phyloP scores from a whole-genome alignment of 2,329 filamentous ascomycete genomes.

The Botrytis tulipae region DNA sequence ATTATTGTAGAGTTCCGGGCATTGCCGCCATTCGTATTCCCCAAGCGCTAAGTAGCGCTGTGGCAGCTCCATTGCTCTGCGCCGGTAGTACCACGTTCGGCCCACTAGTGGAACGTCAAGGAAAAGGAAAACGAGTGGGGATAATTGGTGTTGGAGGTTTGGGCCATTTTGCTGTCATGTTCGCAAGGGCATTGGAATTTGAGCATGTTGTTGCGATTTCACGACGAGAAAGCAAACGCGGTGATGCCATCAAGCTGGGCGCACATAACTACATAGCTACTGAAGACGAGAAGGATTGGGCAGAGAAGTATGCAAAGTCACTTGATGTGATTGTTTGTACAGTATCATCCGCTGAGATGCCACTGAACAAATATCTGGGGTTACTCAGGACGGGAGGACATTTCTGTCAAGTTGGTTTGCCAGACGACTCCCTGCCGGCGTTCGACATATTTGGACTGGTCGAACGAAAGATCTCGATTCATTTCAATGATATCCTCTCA shows the following conservation, averaged over 20 bases:
- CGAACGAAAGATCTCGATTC: constrained; percentile 51
- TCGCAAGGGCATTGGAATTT: constrained; percentile 66
- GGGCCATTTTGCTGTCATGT: constrained; percentile 71
- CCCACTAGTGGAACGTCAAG: constrained; percentile 65
- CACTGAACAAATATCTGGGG: constrained; percentile 58
- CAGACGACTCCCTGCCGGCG: constrained; percentile 56
- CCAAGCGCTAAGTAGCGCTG: constrained; percentile 48
- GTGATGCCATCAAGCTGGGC: constrained; percentile 60
- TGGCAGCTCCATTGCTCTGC: constrained; percentile 69
- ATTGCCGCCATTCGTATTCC: constrained; percentile 62
- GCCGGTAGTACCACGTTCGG: constrained; percentile 73
- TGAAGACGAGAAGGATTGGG: constrained; percentile 56
- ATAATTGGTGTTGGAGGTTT: constrained; percentile 65
- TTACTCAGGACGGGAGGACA: constrained; percentile 58
- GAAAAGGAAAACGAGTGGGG: constrained; percentile 68
- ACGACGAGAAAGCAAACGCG: constrained; percentile 56
- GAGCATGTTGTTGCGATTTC: constrained; percentile 65
- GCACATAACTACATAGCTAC: constrained; percentile 56
- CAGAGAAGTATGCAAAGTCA: constrained; percentile 49
- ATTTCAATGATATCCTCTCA: constrained; percentile 40
- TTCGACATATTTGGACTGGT: constrained; percentile 57
- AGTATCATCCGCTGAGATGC: constrained; percentile 58
- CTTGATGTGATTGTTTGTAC: constrained; percentile 61
- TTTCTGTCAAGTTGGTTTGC: constrained; percentile 65
- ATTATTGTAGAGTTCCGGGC: constrained; percentile 51